Conservation (phyloP, 192 early-diverging fungal species). For the Dissophora globulifera region DNA sequence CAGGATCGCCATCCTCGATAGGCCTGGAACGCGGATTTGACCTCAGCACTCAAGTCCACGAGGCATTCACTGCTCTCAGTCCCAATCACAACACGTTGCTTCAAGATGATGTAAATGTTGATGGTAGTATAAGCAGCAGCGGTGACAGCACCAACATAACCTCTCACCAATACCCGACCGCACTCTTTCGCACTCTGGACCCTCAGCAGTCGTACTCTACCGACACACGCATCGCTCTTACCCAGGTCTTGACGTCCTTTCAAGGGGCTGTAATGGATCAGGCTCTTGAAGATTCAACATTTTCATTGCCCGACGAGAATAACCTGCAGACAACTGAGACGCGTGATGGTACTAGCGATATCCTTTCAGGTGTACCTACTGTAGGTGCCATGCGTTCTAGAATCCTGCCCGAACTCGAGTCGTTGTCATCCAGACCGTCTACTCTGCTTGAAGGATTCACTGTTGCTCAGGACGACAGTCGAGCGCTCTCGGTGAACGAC, state of each 20-base stretch:
- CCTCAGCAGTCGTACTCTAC: not conserved
- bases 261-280: conserved; percentile 4
- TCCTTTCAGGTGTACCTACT: not conserved
- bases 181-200: not conserved
- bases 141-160: no score
- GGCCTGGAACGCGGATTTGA: not conserved
- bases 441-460: not conserved
- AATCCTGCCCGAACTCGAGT: not conserved
- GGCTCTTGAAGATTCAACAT: not conserved
- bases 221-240: conserved; percentile 12
- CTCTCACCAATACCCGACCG: not conserved
- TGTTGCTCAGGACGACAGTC: not conserved
- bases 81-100: not conserved
- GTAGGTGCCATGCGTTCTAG: not conserved
- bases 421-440: not conserved
- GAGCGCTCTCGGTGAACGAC: not conserved
- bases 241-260: conserved; percentile 16
- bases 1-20: not conserved
- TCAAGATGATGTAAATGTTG: no score
- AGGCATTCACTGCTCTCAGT: no score
- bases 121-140: no score
- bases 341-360: not conserved
- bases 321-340: not conserved
- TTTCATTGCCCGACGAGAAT: not conserved
- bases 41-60: no score